These are phyloP conservation scores for button mushroom (Agaricus bisporus) DNA, from an alignment of 768 basidiomycete genomes.

Conservation along the genomic window DNA sequence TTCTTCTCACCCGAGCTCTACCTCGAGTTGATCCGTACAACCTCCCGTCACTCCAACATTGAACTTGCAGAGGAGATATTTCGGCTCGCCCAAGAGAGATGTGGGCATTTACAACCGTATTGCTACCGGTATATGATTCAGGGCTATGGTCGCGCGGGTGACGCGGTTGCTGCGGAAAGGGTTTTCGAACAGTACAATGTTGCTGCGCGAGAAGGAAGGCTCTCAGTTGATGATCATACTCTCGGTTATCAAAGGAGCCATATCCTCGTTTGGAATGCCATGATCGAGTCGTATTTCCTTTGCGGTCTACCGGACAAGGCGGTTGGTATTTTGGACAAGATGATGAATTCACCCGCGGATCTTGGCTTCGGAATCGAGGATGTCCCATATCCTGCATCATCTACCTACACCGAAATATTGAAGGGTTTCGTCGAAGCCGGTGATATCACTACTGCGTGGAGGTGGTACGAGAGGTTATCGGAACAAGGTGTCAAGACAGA, in stretches of 20 bases:
- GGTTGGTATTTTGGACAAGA: constrained; percentile 58
- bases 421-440: constrained; percentile 55
- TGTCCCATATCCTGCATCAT: constrained; percentile 50
- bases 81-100: constrained; percentile 48
- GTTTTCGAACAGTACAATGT: constrained; percentile 57
- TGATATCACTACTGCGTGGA: constrained; percentile 57
- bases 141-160: constrained; percentile 46
- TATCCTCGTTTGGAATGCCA: constrained; percentile 61
- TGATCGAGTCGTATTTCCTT: constrained; percentile 71
- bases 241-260: constrained; percentile 15
- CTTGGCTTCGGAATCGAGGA: constrained; percentile 29
- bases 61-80: constrained; percentile 62
- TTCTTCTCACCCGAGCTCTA: constrained; percentile 27
- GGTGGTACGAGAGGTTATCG: constrained; percentile 69
- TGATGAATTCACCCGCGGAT: constrained; percentile 49
- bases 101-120: constrained; percentile 11
- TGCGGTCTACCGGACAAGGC: constrained; percentile 57
- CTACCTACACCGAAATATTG: constrained; percentile 62
- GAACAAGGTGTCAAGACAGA: constrained; percentile 27
- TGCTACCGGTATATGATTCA: constrained; percentile 52
- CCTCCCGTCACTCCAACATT: constrained; percentile 49
- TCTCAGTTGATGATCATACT: constrained; percentile 16
- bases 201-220: constrained; percentile 30
- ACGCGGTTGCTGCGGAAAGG: constrained; percentile 43
- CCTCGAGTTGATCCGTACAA: constrained; percentile 52